Conservation (phyloP, 345 rosid species). For the Pugionium cornutum region DNA sequence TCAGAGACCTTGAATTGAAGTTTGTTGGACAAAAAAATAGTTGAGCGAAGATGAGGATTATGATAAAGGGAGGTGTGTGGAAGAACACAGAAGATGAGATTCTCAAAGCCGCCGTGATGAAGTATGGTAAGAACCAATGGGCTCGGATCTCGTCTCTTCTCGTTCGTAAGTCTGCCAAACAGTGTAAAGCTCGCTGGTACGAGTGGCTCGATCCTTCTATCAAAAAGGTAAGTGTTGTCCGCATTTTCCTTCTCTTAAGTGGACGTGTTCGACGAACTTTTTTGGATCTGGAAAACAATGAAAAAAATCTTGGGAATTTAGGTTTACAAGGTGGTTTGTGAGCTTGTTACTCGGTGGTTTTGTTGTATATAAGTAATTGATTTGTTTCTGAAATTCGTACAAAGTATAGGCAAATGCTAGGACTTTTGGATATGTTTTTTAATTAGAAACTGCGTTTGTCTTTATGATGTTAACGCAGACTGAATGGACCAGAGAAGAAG, state of each 20-base stretch:
- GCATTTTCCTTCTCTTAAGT: slow-evolving; percentile 12
- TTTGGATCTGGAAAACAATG: slow-evolving; percentile 15
- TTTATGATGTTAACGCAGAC: slow-evolving; percentile 53
- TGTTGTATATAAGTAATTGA: not conserved
- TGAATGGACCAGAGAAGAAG: slow-evolving; percentile 99
- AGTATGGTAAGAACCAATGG: slow-evolving; percentile 99
- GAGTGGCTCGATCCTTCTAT: slow-evolving; percentile 99
- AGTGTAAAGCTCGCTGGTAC: slow-evolving; percentile 99
- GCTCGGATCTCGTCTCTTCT: slow-evolving; percentile 95
- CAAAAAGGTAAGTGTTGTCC: slow-evolving; percentile 60
- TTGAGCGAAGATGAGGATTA: slow-evolving; percentile 90
- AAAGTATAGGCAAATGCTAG: not conserved
- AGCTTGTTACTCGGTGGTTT: slow-evolving; percentile 3
- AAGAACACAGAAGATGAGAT: slow-evolving; percentile 99
- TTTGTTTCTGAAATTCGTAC: not conserved
- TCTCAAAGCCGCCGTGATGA: slow-evolving; percentile 97
- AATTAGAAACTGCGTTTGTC: slow-evolving; percentile 8
- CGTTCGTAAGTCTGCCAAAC: slow-evolving; percentile 98
- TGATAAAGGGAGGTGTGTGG: slow-evolving; percentile 99
- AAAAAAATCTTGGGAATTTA: not conserved
- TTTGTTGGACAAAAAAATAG: not conserved
- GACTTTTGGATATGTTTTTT: not conserved
- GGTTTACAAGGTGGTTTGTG: slow-evolving; percentile 10
- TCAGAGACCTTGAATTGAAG: slow-evolving; percentile 19
- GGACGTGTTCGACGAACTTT: not conserved